A percentile compares a stretch with the other conserved stretches of the same genome.
These are phyloP conservation scores for Plasmodium adleri DNA, from an alignment of 169 alveolate genomes.

Conservation along the genomic window DNA sequence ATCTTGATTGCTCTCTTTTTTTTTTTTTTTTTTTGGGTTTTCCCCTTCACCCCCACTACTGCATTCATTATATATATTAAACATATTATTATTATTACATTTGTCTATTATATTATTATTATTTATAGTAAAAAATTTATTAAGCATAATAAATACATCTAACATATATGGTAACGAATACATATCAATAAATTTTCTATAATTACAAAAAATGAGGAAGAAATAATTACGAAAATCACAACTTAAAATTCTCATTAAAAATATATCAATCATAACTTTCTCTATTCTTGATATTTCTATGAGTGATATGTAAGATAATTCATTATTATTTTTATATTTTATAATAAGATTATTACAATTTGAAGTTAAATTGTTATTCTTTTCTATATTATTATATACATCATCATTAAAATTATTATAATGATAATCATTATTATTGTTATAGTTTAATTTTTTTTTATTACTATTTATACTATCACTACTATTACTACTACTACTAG, in stretches of 20 bases:
- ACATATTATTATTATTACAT: background rate
- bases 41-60: background rate
- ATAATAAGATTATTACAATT: background rate
- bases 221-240: slow-evolving; percentile 66
- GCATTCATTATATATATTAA: background rate
- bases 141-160: slow-evolving; percentile 37
- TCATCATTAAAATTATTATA: too few relatives aligned
- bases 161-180: slow-evolving; percentile 70
- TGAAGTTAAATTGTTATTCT: background rate
- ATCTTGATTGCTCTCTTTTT: too few relatives aligned
- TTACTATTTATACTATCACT: too few relatives aligned
- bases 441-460: too few relatives aligned
- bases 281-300: slow-evolving; percentile 56
- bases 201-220: slow-evolving; percentile 53
- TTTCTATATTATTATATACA: too few relatives aligned
- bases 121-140: slow-evolving; percentile 39
- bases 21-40: too few relatives aligned
- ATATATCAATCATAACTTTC: slow-evolving; percentile 47
- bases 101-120: slow-evolving; percentile 6
- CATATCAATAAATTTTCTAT: slow-evolving; percentile 73
- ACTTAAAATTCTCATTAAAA: slow-evolving; percentile 61
- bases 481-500: too few relatives aligned
- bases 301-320: slow-evolving; percentile 25
- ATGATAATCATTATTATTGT: too few relatives aligned
- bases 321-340: slow-evolving; percentile 30